Base-by-base conservation (phyloP, 306 rosid species). In the Vigna radiata region DNA sequence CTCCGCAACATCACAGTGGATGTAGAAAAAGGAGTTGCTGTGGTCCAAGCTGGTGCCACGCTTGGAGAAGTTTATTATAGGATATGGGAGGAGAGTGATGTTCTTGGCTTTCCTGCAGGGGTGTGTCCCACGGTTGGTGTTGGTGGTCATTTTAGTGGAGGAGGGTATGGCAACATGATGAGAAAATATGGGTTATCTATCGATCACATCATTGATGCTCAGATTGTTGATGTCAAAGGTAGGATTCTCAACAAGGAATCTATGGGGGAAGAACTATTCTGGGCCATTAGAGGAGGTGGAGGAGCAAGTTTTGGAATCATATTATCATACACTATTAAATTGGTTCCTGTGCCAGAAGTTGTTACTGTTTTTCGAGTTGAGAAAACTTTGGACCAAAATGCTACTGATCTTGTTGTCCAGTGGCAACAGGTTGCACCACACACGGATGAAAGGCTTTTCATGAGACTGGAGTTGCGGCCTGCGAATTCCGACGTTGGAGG, bases 361-460 rank as follows among this genome's bases (percentile, higher is more conserved):
- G 76, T 78, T 4, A 78, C 76, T 0, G 53, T 68, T 13, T 77
- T 78, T 36, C 16, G 21, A 1, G 49, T 68, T 56, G 25, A 43
- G 10, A 68, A 56, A 50, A 43, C 49, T 29, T 31, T 60, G 67
- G 67, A 31, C 6, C 43, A 29, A 31, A 60, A 60, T 60, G 67
- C 21, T 43, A 78, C 70, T 0, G 76, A 78, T 0, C 50, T 78
- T 44, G 61, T 69, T 15, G 13, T 68, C 0, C 76, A 78, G 36
- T 78, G 82, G 82, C 70, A 77, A 15, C 13, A 78, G 2, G 82
- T 78, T 18, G 82, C 82, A 3, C 76, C 82, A 1, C 12, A 19
- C 10, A 56, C 29, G 2, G 82, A 78, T 33, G 9, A 69, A 4
- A 58, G 76, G 43, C 61, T 78, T 47, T 78, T 78, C 62, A 56